Conservation (phyloP, 2,329 filamentous ascomycete species). For the Ascochyta pisi region DNA sequence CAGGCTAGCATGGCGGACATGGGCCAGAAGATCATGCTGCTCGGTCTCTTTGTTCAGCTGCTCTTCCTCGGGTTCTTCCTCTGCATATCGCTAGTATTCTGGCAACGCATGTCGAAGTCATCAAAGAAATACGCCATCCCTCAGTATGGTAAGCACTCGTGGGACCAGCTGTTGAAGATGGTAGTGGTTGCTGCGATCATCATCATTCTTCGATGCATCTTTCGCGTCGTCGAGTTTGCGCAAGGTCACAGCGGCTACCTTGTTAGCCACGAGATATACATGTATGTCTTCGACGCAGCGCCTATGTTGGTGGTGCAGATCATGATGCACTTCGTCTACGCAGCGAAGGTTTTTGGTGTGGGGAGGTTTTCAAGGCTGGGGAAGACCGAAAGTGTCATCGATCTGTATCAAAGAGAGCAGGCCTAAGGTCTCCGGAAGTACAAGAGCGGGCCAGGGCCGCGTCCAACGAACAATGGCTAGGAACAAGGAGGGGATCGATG, state of each 20-base stretch:
- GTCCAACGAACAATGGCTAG: background rate
- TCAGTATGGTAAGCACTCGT: constrained; percentile 44
- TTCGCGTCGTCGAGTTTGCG: constrained; percentile 58
- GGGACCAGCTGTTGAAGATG: constrained; percentile 48
- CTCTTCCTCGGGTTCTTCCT: constrained; percentile 35
- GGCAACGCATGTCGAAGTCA: constrained; percentile 27
- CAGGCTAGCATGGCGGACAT: constrained; percentile 18
- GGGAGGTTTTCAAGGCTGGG: constrained; percentile 13
- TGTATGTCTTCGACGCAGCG: constrained; percentile 56
- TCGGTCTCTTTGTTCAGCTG: constrained; percentile 35
- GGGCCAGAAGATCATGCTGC: constrained; percentile 32
- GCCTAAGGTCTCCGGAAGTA: background rate
- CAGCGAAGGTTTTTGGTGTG: constrained; percentile 25
- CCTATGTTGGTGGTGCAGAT: constrained; percentile 54
- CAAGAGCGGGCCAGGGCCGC: background rate
- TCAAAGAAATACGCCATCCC: constrained; percentile 19
- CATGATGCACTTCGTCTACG: constrained; percentile 34
- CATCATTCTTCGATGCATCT: constrained; percentile 58
- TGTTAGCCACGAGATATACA: constrained; percentile 51
- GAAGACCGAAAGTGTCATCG: constrained; percentile 28
- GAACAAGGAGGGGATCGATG: background rate
- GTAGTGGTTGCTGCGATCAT: constrained; percentile 54
- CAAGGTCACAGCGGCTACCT: constrained; percentile 55
- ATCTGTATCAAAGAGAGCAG: constrained; percentile 23
- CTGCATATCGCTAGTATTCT: constrained; percentile 31